Evolutionary conservation across 140 eudicot species (phyloP), one percentile per base, ranked within the genome.

Genomic region (Senecio squalidus): DNA sequence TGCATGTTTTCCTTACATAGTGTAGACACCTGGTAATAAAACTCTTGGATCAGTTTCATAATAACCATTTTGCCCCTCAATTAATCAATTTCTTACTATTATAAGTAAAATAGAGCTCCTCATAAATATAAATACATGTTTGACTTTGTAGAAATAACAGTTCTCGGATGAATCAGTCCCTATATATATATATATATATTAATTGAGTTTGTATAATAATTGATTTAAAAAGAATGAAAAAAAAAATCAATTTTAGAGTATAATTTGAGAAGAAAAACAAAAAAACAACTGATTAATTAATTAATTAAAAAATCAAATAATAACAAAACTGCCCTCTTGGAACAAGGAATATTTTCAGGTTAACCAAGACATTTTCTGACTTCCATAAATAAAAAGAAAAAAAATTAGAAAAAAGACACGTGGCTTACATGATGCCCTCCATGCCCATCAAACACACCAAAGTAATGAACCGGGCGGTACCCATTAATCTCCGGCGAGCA

Each of bases 391-490:
- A 6, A 6, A 33, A 9, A 33, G 7, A 33, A 33, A 3, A 33
- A 33, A 3, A 9, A 33, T 13, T 41, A 15, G n/a, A 55, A 16
- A 44, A 29, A 15, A 9, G 57, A 51, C 55, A 70, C 58, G 56
- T 61, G 57, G 76, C 39, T 58, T 76, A 76, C 82, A 26, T 76
- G 82, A 64, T 73, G 60, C 24, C 86, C 86, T n/a, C 86, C 86
- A 47, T 80, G 86, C 5, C 86, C 86, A 34, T 80, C 82, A 48
- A 55, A 80, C 7, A 80, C 82, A 0, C 49, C 82, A 38, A 76
- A 76, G 34, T 51, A 80, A 68, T 76, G 86, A 29, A 80, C 74
- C 44, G 74, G 77, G 2, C 29, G 30, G 50, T 49, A 16, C 24
- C 74, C 71, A 25, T 73, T 68, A 6, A 80, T 72, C 63, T 56